Evolutionary conservation across 257 asterid genomes (phyloP), one percentile per base, ranked within the genome.

Genomic region (Ophiorrhiza pumila): DNA sequence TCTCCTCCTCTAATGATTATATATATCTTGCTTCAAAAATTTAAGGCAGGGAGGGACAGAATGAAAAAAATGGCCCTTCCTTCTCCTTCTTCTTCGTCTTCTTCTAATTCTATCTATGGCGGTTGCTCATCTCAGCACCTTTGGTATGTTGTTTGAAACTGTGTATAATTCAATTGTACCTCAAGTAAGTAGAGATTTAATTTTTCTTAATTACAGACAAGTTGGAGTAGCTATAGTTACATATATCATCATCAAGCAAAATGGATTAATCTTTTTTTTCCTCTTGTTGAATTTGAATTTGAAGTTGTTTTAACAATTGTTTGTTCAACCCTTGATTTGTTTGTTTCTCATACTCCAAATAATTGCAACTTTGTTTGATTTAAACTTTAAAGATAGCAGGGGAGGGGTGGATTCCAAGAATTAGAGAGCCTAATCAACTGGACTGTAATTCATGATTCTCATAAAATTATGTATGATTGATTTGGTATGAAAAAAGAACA

Each of bases 81-180:
- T 60, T n/a, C n/a, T n/a, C n/a, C n/a, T n/a, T n/a, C n/a, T n/a
- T n/a, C n/a, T n/a, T n/a, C n/a, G n/a, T n/a, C n/a, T n/a, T n/a
- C n/a, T n/a, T n/a, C n/a, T n/a, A n/a, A n/a, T n/a, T n/a, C 23
- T 5, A 43, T 64, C 29, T 64, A 29, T 41, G 32, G n/a, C 29
- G 45, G 62, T 74, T 22, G 46, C 29, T 61, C 27, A 50, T 72
- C 29, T 61, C 27, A 50, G 60, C 3, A 45, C 60, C 49, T 53
- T 77, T 77, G 52, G 76, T 59, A 45, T 71, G 80, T 61, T 71
- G 11, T 71, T 56, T 20, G 46, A 41, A 65, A 56, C 34, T 71
- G 63, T 56, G 69, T 64, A 71, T 71, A 64, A 63, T 64, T 39
- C 52, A 64, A 39, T 55, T 77, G 31, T 45, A 57, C 63, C 31